Percentiles rank a stretch among this genome's conserved stretches.
Conservation (phyloP, 1,139 yeast species). For the Sugiyamaella xylanicola region DNA sequence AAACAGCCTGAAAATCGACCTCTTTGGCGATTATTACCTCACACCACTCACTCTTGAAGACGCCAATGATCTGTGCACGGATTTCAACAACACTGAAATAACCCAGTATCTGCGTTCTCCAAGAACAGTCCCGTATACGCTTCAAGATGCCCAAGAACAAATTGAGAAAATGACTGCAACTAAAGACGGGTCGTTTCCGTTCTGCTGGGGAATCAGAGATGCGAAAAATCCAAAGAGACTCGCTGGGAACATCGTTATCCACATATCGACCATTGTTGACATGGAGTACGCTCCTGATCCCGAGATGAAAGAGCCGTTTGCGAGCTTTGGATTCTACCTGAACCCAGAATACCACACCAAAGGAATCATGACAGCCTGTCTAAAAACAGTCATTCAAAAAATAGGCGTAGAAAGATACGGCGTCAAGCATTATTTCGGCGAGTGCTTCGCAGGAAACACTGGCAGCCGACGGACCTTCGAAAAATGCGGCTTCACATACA, state of each 20-base stretch:
- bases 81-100: conserved; percentile 26
- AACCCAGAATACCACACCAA: conserved; percentile 28
- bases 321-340: conserved; percentile 31
- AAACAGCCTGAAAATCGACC: background rate
- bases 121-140: conserved; percentile 23
- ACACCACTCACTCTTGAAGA: conserved; percentile 17
- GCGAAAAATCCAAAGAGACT: background rate
- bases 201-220: conserved; percentile 28
- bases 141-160: conserved; percentile 25
- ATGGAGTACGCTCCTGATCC: conserved; percentile 19
- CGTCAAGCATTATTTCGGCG: conserved; percentile 26
- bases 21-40: conserved; percentile 19
- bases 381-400: conserved; percentile 23
- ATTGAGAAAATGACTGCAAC: conserved; percentile 3
- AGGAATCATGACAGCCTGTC: conserved; percentile 30
- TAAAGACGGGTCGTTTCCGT: conserved; percentile 8
- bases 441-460: conserved; percentile 25
- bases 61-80: conserved; percentile 17
- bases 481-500: conserved; percentile 28
- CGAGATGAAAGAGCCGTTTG: conserved; percentile 14
- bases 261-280: conserved; percentile 16
- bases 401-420: conserved; percentile 24
- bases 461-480: conserved; percentile 26
- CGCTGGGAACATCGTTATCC: conserved; percentile 25
- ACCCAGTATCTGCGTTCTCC: conserved; percentile 27